phyloP scores from a whole-genome alignment of 345 rosid species.

The Combretum micranthum region DNA sequence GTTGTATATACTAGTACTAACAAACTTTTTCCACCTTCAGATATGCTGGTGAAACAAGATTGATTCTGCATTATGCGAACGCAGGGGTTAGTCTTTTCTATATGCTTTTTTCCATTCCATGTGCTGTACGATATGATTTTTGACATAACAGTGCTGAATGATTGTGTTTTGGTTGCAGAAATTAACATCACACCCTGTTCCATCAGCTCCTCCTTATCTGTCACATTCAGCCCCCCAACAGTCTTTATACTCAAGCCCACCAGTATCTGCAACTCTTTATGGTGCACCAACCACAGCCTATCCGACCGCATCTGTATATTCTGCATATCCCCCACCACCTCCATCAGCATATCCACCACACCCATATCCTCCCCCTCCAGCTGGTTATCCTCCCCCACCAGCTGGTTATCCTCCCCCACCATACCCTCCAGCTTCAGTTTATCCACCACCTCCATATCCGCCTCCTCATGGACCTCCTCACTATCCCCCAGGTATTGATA shows the following conservation, averaged over 20 bases:
- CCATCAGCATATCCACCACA: slow-evolving; percentile 26
- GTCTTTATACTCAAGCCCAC: slow-evolving; percentile 12
- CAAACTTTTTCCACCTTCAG: slow-evolving; percentile 25
- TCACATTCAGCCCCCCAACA: slow-evolving; percentile 18
- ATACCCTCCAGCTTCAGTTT: neutral
- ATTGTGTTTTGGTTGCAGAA: slow-evolving; percentile 35
- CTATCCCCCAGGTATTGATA: too few species aligned
- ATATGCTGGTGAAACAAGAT: slow-evolving; percentile 70
- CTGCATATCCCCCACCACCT: slow-evolving; percentile 15
- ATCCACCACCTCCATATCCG: too few species aligned
- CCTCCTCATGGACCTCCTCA: too few species aligned
- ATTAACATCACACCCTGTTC: slow-evolving; percentile 18
- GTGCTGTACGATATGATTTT: neutral
- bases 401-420: slow-evolving; percentile 13
- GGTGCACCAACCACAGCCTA: too few species aligned
- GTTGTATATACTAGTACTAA: neutral
- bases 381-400: slow-evolving; percentile 13
- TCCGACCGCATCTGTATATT: too few species aligned
- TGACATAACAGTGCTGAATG: neutral
- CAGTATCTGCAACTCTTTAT: slow-evolving; percentile 14
- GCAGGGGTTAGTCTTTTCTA: slow-evolving; percentile 43
- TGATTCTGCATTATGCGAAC: slow-evolving; percentile 58
- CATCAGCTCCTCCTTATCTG: slow-evolving; percentile 40
- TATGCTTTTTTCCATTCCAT: neutral
- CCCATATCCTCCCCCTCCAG: slow-evolving; percentile 22